Base-by-base conservation (phyloP, 164 flowering plant species). In the Platanus orientalis region DNA sequence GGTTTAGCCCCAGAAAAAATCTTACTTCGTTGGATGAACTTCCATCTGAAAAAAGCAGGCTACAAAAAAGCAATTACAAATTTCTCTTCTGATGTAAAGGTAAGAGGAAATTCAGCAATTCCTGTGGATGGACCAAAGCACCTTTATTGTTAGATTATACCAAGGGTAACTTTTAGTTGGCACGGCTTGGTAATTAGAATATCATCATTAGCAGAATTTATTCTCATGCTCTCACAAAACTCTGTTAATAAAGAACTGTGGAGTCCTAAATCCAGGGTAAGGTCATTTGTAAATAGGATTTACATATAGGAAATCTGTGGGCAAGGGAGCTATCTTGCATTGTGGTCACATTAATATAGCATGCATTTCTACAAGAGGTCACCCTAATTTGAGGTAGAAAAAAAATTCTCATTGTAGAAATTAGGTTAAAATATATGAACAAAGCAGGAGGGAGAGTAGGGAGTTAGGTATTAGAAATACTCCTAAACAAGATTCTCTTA, bases 21-120 rank as follows among this genome's bases (percentile, higher is more conserved):
- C 54, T 70, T 92, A 66, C 65, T 92, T 51, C 81, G 81, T 67
- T 92, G 98, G 98, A 92, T 89, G 95, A 92, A 92, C 69, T 89
- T 87, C 70, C 96, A 92, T 71, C 85, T 92, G 4, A 79, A 84
- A 54, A 92, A 82, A 71, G 89, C 81, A 48, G 96, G 96, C 61
- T 89, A 82, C 69, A 79, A 83, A 73, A 89, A 84, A 75, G 67
- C 80, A 23, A 83, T 92, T 19, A 50, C 83, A 28, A 92, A 92
- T 73, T 92, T 84, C 69, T 82, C 96, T 49, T 82, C 96, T 17
- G 98, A 92, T 69, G 65, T 92, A 62, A 87, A 92, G 92, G 98
- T 92, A 74, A 73, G 47, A 49, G 39, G 48, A 57, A 14, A 26
- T n/a, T 12, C 13, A 40, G 40, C 28, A 12, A 17, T 39, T 28